Evolutionary conservation across 2,329 filamentous ascomycete genomes (phyloP), one percentile per base, ranked within the genome.

Genomic region (Myriosclerotinia scirpicola): DNA sequence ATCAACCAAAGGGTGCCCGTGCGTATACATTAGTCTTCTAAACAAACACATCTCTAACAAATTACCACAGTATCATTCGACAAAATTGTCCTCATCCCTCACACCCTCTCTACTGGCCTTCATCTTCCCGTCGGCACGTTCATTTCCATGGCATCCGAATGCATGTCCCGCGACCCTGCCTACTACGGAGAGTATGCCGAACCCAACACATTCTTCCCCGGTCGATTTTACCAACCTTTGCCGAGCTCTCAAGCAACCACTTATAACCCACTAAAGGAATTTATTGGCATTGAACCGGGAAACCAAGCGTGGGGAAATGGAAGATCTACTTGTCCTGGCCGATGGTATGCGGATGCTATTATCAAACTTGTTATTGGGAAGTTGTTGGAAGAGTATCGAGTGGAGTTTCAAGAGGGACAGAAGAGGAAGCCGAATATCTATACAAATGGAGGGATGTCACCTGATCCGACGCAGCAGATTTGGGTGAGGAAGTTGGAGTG

Each of bases 31-130:
- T 4, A 36, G 22, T 12, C 14, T 12, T n/a, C 5, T 26, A 22
- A 26, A 6, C 8, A 2, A 36, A 48, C 2, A 17, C 2, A 11
- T 14, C 2, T 26, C 46, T 62, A 42, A 62, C 15, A 22, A 42
- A 30, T 1, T 0, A 11, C 26, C 34, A 2, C 20, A 62, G 59
- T 62, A 1, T 42, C 44, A 5, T 62, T 62, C 34, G 34, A 62
- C 52, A 68, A 69, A 42, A 60, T 66, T 36, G 63, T 70, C 3
- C 65, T 67, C 12, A 68, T 64, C 2, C 54, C 69, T 0, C 68
- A 74, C 56, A 75, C 70, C 4, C 77, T 77, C 2, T 75, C 76
- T 1, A 75, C 73, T 14, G 78, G 76, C 48, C 70, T 77, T 7
- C 70, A 71, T 20, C 60, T 79, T 30, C 75, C 77, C 3, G 56